phyloP scores from a whole-genome alignment of 2,329 filamentous ascomycete species.

The Xylaria sp. region DNA sequence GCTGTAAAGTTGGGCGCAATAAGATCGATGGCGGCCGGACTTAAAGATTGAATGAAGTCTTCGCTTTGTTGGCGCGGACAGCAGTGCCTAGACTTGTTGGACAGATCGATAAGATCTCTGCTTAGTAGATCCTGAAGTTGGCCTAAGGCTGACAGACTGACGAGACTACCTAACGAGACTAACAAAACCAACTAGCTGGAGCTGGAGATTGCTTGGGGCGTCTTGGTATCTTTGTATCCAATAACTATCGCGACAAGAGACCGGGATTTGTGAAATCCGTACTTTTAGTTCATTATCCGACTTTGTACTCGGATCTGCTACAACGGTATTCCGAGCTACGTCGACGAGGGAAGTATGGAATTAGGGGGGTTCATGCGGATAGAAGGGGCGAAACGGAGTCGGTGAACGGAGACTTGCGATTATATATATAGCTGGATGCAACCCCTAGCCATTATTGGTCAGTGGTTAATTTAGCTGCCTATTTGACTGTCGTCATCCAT shows the following conservation, averaged over 20 bases:
- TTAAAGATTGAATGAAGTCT: conserved; percentile 1
- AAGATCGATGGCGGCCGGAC: background rate
- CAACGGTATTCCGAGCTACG: background rate
- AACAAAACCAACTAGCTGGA: too few relatives aligned
- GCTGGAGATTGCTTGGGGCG: background rate
- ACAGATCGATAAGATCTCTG: conserved; percentile 18
- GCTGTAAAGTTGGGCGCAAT: conserved; percentile 6
- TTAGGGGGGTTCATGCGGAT: conserved; percentile 12
- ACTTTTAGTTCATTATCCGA: background rate
- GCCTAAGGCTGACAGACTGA: conserved; percentile 29
- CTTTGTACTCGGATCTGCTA: background rate
- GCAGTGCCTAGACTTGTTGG: background rate
- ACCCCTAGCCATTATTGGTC: conserved; percentile 19
- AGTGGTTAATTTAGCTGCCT: conserved; percentile 32
- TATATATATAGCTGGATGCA: conserved; percentile 16
- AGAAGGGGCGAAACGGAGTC: conserved; percentile 2
- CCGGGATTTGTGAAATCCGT: conserved; percentile 22
- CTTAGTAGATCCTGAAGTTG: conserved; percentile 15
- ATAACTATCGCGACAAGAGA: background rate
- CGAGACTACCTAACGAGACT: conserved; percentile 23
- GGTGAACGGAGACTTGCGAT: background rate
- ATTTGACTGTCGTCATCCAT: conserved; percentile 28
- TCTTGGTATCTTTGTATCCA: conserved; percentile 16
- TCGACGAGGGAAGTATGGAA: background rate
- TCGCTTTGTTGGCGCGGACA: background rate